Percentiles rank a stretch among this genome's conserved stretches.
These are phyloP conservation scores for Trametes polyzona DNA, from an alignment of 1,284 basidiomycete species.

Conservation along the genomic window DNA sequence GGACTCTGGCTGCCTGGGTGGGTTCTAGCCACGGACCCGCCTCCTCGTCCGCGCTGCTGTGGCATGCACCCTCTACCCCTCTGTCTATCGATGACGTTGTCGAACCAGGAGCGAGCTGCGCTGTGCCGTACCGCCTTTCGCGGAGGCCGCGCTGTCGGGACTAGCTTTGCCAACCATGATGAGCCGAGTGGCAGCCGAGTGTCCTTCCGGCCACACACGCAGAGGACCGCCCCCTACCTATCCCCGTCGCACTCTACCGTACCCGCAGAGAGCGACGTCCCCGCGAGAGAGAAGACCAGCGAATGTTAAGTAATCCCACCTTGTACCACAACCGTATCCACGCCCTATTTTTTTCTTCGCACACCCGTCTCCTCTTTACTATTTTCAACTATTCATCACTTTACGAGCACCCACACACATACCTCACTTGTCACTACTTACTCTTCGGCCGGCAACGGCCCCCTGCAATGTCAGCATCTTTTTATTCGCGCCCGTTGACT, in stretches of 20 bases:
- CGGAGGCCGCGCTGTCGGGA: neutral
- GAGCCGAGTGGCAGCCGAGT: neutral
- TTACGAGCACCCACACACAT: neutral
- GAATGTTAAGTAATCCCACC: slow-evolving; percentile 12
- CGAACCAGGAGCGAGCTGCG: neutral
- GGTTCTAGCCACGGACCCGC: slow-evolving; percentile 1
- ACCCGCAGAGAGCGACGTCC: neutral
- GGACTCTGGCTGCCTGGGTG: slow-evolving; percentile 10
- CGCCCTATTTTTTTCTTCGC: neutral
- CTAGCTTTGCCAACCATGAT: neutral
- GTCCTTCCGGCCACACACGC: neutral
- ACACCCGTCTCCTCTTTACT: neutral
- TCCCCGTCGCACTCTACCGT: neutral
- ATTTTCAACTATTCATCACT: neutral
- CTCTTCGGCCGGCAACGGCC: neutral
- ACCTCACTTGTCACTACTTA: neutral
- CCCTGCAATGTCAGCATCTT: neutral
- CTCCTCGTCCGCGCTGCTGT: neutral
- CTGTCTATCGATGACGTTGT: neutral
- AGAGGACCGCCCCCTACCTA: neutral
- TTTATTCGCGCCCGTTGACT: neutral
- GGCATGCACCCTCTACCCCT: neutral
- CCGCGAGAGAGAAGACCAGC: neutral
- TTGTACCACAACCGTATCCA: slow-evolving; percentile 16
- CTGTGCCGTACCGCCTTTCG: neutral